phyloP scores from a whole-genome alignment of 1,284 basidiomycete genomes.

The Stereum hirsutum region DNA sequence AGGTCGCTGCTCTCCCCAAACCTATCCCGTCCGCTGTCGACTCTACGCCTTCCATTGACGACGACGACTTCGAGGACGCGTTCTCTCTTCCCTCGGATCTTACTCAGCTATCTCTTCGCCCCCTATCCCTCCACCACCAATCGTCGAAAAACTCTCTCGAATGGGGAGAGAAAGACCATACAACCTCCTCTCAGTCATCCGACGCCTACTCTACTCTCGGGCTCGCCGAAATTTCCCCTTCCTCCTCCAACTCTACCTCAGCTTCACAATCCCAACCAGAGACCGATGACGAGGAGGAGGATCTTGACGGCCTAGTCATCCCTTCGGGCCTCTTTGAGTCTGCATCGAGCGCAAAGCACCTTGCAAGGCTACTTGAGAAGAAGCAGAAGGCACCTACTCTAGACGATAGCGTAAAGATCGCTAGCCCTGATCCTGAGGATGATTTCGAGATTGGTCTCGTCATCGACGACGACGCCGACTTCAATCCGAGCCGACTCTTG shows the following conservation, averaged over 20 bases:
- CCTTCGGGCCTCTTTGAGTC: conserved; percentile 67
- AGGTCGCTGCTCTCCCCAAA: conserved; percentile 40
- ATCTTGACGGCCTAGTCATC: conserved; percentile 71
- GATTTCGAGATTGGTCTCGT: conserved; percentile 77
- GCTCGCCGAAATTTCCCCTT: conserved; percentile 60
- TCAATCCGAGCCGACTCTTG: conserved; percentile 65
- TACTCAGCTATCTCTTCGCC: conserved; percentile 67
- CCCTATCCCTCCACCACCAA: conserved; percentile 47
- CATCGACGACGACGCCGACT: conserved; percentile 70
- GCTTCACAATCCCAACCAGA: conserved; percentile 61
- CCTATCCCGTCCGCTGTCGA: conserved; percentile 25
- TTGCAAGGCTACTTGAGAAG: conserved; percentile 63
- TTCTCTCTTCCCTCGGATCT: conserved; percentile 72
- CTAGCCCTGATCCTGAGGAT: conserved; percentile 61
- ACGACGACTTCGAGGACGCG: conserved; percentile 68
- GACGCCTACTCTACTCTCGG: conserved; percentile 73
- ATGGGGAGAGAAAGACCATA: conserved; percentile 77
- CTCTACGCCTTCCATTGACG: conserved; percentile 27
- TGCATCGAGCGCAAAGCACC: conserved; percentile 51
- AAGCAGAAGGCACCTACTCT: conserved; percentile 54
- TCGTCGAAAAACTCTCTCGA: conserved; percentile 73
- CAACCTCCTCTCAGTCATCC: conserved; percentile 67
- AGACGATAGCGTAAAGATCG: conserved; percentile 40
- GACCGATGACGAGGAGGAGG: conserved; percentile 57
- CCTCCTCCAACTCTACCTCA: conserved; percentile 62